Evolutionary conservation across 1,284 basidiomycete species (phyloP), one percentile per base, ranked within the genome.

Genomic region (Apiotrichum gamsii): DNA sequence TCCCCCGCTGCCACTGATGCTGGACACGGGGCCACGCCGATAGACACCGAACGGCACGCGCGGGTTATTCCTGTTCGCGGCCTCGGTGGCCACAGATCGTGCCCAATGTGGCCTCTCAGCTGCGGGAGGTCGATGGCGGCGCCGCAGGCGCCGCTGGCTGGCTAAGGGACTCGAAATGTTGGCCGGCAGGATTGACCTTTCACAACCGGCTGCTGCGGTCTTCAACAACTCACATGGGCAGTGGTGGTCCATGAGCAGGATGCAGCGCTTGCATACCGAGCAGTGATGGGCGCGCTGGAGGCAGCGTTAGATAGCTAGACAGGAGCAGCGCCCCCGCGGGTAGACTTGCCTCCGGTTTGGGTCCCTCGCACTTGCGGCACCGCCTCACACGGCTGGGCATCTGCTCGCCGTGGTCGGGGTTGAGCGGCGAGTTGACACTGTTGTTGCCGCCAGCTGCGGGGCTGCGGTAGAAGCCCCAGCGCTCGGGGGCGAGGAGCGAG

Each of bases 261-360:
- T 81, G 68, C 95, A 98, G 43, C 80, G 81, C 56, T 89, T 87
- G 72, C 94, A 98, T 57, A 95, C 84, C 10, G 84, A 80, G 73
- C 94, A 98, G 72, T 98, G 95, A 68, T 98, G 94, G 3, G 93
- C 79, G 67, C 95, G 83, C 83, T 96, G 75, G 11, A n/a, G n/a
- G 25, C 11, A 6, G 31, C 5, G 25, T 49, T 37, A 52, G 43
- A 38, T 30, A n/a, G n/a, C n/a, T 28, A 11, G 25, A 28, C 25
- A 11, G 25, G 25, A 28, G 25, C 6, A 11, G 11, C 25, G 25
- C 25, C 6, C 8, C 25, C 8, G 25, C 25, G 25, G 25, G 15
- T 29, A 18, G 3, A 70, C 82, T 71, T 68, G 90, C 90, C 77
- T 89, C 87, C 28, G 93, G 93, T 61, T 89, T 85, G 42, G 79